Base-by-base conservation (phyloP, 2,329 filamentous ascomycete genomes). In the Xylaria sp. region DNA sequence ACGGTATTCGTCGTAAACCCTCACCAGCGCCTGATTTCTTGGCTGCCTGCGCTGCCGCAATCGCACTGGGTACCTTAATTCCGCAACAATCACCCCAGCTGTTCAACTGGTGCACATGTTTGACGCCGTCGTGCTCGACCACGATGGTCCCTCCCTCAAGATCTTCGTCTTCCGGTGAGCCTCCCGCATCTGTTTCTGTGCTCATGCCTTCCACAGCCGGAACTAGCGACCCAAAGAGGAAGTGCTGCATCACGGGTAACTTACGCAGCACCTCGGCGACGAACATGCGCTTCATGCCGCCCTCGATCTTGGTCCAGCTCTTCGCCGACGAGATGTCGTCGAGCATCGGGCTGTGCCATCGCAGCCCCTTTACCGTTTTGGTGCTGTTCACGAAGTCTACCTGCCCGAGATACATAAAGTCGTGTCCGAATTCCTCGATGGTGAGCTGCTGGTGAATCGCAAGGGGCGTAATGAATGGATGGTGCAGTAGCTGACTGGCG, bases 281-380 rank as follows among this genome's bases (percentile, higher is more conserved):
- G 78, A 98, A 98, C 97, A 99, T 99, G 74, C 94, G 92, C 69
- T 93, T 88, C 97, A 99, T 98, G 7, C 96, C 96, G 31, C 87
- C 91, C 79, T 98, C 94, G 59, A 99, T 92, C 84, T 99, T 99
- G 72, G 82, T 83, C 96, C 96, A 99, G 48, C 86, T 92, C 79
- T 93, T 94, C 18, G 95, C 92, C 1, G 93, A 91, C 3, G 92
- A 96, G 72, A 99, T 99, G 79, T 99, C 96, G 78, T 99, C 96
- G 20, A 99, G 88, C 97, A 99, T 98, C 3, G 97, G 96, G 72
- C 91, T 94, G 77, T 99, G 97, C 96, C 96, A 99, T 54, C 96
- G 88, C 69, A 99, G 83, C 1, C 94, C 95, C 77, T 97, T 94
- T 67, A 98, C 94, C 1, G 94, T 97, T 85, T 99, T 99, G 67